Conservation (phyloP, 371 early-diverging fungal species). For the Smittium mucronatum region DNA sequence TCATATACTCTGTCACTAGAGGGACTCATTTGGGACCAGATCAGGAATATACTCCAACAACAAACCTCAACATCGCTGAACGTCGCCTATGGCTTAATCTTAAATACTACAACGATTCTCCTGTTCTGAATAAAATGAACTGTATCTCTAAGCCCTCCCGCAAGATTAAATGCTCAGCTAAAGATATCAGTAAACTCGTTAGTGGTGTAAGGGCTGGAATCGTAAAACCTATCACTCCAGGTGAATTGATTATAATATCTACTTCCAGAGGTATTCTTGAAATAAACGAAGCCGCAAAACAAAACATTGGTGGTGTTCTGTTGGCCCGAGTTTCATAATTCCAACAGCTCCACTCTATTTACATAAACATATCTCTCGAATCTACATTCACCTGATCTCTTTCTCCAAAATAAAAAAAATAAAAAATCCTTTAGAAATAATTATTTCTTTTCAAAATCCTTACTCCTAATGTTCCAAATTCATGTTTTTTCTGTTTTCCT, state of each 20-base stretch:
- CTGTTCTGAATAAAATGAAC: slow-evolving; percentile 58
- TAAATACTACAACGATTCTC: slow-evolving; percentile 78
- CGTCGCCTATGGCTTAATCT: slow-evolving; percentile 84
- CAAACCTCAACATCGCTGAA: slow-evolving; percentile 69
- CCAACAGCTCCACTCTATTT: too few relatives aligned
- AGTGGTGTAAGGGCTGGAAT: slow-evolving; percentile 58
- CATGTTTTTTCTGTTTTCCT: too few relatives aligned
- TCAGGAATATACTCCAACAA: slow-evolving; percentile 51
- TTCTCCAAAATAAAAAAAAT: too few relatives aligned
- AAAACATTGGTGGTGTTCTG: slow-evolving; percentile 78
- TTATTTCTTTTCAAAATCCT: too few relatives aligned
- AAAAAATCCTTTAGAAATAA: too few relatives aligned
- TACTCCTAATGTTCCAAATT: too few relatives aligned
- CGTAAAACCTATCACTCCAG: slow-evolving; percentile 68
- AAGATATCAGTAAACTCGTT: slow-evolving; percentile 61
- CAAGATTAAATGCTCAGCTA: slow-evolving; percentile 59
- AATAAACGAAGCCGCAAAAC: slow-evolving; percentile 73
- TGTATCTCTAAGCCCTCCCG: slow-evolving; percentile 72
- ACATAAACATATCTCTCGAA: too few relatives aligned
- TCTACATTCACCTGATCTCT: too few relatives aligned
- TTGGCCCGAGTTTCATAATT: slow-evolving; percentile 52
- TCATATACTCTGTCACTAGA: slow-evolving; percentile 60
- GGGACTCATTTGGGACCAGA: slow-evolving; percentile 69
- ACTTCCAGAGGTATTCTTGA: slow-evolving; percentile 85
- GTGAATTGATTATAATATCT: slow-evolving; percentile 80